Conservation (phyloP, 345 rosid genomes). For the Pistacia vera region DNA sequence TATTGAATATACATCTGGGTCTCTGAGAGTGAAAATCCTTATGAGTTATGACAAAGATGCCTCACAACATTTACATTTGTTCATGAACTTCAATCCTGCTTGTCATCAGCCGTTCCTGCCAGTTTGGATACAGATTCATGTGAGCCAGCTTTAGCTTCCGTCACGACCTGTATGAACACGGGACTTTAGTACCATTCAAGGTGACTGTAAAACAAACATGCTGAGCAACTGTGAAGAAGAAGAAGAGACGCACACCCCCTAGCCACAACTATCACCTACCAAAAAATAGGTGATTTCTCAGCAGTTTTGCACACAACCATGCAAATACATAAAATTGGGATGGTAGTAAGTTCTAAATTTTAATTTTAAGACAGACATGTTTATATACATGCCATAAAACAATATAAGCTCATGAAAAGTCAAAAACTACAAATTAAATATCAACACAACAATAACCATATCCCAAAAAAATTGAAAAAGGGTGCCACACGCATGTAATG, state of each 20-base stretch:
- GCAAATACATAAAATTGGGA: background rate
- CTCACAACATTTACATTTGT: background rate
- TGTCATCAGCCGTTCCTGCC: conserved; percentile 21
- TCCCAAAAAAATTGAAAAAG: too few relatives aligned
- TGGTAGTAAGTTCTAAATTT: background rate
- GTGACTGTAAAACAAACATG: background rate
- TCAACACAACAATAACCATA: background rate
- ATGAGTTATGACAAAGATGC: background rate
- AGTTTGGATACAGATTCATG: conserved; percentile 23
- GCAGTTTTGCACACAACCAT: background rate
- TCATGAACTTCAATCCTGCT: conserved; percentile 27
- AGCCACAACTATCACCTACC: background rate
- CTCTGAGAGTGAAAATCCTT: background rate
- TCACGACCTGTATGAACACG: conserved; percentile 25
- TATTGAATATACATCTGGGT: background rate
- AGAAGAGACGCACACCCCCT: background rate
- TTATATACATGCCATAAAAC: background rate
- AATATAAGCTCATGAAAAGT: background rate
- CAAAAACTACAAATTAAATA: background rate
- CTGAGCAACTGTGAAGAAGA: background rate
- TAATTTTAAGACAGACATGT: too few relatives aligned
- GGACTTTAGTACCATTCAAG: conserved; percentile 1
- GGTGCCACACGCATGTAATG: too few relatives aligned
- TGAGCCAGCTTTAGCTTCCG: conserved; percentile 25
- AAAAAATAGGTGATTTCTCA: background rate